Percentiles rank a stretch among this genome's conserved stretches.
Conservation (phyloP, 768 basidiomycete species). For the Boletus patriciae region DNA sequence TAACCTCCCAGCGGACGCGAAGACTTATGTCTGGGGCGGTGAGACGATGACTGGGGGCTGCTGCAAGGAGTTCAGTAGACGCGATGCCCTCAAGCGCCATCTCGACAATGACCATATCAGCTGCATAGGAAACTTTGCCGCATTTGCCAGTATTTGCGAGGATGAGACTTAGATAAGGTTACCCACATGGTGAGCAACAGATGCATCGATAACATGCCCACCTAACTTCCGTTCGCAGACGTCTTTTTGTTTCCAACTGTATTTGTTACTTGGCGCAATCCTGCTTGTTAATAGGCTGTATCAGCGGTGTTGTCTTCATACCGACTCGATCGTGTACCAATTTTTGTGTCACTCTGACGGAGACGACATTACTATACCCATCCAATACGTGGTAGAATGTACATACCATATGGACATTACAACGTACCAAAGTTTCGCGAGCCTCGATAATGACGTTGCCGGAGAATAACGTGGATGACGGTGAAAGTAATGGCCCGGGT, state of each 20-base stretch:
- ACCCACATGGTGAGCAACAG: slow-evolving; percentile 6
- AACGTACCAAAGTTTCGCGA: background rate
- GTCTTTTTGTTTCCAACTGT: slow-evolving; percentile 6
- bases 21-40: slow-evolving; percentile 30
- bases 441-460: background rate
- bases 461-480: background rate
- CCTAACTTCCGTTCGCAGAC: slow-evolving; percentile 8
- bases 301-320: slow-evolving; percentile 9
- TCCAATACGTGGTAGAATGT: slow-evolving; percentile 11
- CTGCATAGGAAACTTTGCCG: slow-evolving; percentile 35
- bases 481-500: too few relatives aligned
- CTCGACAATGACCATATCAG: slow-evolving; percentile 37
- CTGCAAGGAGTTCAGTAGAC: slow-evolving; percentile 38
- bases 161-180: slow-evolving; percentile 20
- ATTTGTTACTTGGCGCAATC: background rate
- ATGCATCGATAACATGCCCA: background rate
- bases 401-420: slow-evolving; percentile 15
- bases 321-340: slow-evolving; percentile 14
- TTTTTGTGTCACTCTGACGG: background rate
- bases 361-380: slow-evolving; percentile 14
- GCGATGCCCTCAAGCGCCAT: slow-evolving; percentile 43
- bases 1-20: slow-evolving; percentile 20
- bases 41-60: slow-evolving; percentile 39
- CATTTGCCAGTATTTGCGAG: slow-evolving; percentile 28
- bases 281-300: slow-evolving; percentile 6